Conservation (phyloP, 345 rosid species). For the Acer yangbiense region DNA sequence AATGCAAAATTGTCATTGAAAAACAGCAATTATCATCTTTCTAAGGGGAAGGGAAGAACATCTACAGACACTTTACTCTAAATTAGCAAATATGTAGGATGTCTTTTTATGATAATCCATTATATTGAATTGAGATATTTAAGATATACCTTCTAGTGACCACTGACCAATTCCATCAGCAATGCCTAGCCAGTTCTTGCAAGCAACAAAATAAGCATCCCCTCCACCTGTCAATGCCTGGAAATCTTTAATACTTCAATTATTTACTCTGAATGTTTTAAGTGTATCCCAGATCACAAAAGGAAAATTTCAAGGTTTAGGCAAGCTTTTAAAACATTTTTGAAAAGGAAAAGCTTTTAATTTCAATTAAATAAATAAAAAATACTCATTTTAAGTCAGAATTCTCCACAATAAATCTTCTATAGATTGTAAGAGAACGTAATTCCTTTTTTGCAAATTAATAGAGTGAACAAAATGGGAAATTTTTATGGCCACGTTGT, state of each 20-base stretch:
- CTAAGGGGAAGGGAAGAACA: background rate
- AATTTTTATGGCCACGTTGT: conserved; percentile 1
- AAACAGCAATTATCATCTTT: background rate
- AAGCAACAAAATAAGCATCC: conserved; percentile 68
- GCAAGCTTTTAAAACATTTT: background rate
- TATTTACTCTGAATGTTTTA: conserved; percentile 35
- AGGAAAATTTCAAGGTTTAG: background rate
- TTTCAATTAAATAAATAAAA: background rate
- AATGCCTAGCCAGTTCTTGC: conserved; percentile 68
- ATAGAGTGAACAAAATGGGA: background rate
- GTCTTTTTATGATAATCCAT: background rate
- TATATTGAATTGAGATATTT: background rate
- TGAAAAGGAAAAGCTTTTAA: background rate
- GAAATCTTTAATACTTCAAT: conserved; percentile 65
- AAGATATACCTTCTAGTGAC: conserved; percentile 67
- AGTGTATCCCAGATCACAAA: conserved; percentile 4
- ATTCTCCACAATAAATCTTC: background rate
- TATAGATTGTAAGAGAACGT: background rate
- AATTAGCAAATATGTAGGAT: background rate
- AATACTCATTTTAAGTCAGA: background rate
- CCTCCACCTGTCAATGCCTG: conserved; percentile 90
- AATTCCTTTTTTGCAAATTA: background rate
- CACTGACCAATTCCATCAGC: conserved; percentile 79
- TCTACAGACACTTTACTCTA: background rate
- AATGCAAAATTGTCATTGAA: background rate